Conservation (phyloP, 345 rosid genomes). For the Populus ilicifolia region DNA sequence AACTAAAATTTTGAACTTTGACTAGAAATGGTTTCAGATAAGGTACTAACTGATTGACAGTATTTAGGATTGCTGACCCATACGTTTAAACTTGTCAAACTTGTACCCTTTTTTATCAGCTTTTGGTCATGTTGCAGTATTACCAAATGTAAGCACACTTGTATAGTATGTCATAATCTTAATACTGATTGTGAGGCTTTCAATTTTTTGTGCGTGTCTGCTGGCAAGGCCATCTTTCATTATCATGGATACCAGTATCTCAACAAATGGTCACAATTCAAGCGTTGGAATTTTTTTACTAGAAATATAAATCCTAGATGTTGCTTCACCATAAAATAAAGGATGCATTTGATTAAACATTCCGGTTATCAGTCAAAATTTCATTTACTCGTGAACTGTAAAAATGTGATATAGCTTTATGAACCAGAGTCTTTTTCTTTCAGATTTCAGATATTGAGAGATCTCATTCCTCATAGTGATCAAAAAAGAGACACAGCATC, state of each 20-base stretch:
- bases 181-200: neutral
- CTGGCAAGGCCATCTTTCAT: neutral
- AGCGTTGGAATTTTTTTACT: neutral
- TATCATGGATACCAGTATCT: neutral
- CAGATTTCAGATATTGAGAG: constrained; percentile 39
- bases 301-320: neutral
- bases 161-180: neutral
- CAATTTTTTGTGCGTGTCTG: neutral
- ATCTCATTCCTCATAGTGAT: constrained; percentile 30
- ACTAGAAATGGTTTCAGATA: neutral
- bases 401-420: neutral
- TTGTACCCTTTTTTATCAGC: neutral
- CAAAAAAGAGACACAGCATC: constrained; percentile 37
- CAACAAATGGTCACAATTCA: neutral
- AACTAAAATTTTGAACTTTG: neutral
- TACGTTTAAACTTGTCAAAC: neutral
- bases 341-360: neutral
- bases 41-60: neutral
- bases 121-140: neutral
- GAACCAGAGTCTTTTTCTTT: constrained; percentile 1
- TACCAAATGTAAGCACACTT: neutral
- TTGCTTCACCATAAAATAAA: neutral
- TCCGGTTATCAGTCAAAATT: neutral
- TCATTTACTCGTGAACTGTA: neutral
- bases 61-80: neutral